Evolutionary conservation across 306 rosid species (phyloP).

Genomic region (Quercus robur): DNA sequence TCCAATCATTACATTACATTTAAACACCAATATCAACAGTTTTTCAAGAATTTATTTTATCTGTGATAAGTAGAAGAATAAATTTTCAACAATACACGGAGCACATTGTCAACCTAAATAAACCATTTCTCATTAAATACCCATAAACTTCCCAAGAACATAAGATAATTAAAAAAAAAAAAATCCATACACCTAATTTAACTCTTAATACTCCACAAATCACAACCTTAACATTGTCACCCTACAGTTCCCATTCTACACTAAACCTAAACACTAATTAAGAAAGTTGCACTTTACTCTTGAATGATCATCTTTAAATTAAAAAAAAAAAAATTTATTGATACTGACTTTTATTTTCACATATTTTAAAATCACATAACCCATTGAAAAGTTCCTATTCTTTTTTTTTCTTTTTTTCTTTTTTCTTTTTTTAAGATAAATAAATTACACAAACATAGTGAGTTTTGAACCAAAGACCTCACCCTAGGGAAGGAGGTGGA

Average conservation of each 20-base stretch:
- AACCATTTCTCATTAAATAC: not conserved
- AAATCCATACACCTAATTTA: not conserved
- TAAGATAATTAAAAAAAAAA: not conserved
- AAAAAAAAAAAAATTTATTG: too few species aligned
- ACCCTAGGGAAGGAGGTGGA: too few species aligned
- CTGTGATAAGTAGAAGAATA: not conserved
- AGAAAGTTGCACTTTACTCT: too few species aligned
- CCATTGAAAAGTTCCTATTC: too few species aligned
- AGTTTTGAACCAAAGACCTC: too few species aligned
- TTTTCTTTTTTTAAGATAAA: too few species aligned
- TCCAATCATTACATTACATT: not conserved
- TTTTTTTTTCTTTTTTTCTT: too few species aligned
- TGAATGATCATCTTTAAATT: too few species aligned
- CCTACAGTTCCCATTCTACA: not conserved
- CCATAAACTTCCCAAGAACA: not conserved
- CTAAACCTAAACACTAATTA: too few species aligned
- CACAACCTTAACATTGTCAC: not conserved
- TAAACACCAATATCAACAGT: not conserved
- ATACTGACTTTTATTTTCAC: too few species aligned
- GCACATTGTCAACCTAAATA: not conserved
- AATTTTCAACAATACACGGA: not conserved
- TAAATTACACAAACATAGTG: too few species aligned
- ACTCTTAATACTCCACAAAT: not conserved
- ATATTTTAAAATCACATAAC: too few species aligned
- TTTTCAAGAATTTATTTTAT: not conserved